Base-by-base conservation (phyloP, 2,329 filamentous ascomycete genomes). In the Trichoderma breve region DNA sequence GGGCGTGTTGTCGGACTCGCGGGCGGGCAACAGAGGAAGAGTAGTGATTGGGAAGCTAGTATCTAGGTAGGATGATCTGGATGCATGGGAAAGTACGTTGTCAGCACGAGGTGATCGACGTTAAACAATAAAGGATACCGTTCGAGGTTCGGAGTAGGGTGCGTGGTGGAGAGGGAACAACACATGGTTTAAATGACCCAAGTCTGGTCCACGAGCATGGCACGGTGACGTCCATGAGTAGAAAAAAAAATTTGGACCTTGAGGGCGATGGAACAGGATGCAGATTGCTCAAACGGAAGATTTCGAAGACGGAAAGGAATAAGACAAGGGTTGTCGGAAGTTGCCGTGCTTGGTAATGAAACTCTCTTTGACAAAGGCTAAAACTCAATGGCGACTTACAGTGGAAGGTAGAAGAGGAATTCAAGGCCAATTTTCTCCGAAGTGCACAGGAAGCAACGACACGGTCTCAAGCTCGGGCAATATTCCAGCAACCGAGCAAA, bases 401-500 rank as follows among this genome's bases (percentile, higher is more conserved):
- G 14, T 39, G 58, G 63, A 68, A 60, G 47, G 69, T 12, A 61
- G 32, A 53, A 21, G 53, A 28, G 36, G 24, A 32, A 62, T 47
- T 66, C 4, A 32, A 32, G 32, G 62, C 30, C 43, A 64, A 60
- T 30, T 24, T 43, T 65, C 60, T 70, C 60, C 60, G 68, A 30
- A 47, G 57, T 69, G 51, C 65, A 47, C 55, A 43, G 70, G 62
- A 74, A 73, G 68, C 63, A 73, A 68, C 71, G 68, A 65, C 60
- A 74, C 70, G 51, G 58, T 72, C 66, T 72, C 64, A 71, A 71
- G 75, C 78, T 78, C 76, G 77, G 78, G 81, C 80, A 81, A 81
- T 82, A 81, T 82, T 82, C 79, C 81, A 82, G 81, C 81, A 82
- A 81, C 79, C 77, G 75, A 79, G 75, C 75, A 75, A 71, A 71